Base-by-base conservation (phyloP, 805 yeast species). In the Metschnikowia sp. region DNA sequence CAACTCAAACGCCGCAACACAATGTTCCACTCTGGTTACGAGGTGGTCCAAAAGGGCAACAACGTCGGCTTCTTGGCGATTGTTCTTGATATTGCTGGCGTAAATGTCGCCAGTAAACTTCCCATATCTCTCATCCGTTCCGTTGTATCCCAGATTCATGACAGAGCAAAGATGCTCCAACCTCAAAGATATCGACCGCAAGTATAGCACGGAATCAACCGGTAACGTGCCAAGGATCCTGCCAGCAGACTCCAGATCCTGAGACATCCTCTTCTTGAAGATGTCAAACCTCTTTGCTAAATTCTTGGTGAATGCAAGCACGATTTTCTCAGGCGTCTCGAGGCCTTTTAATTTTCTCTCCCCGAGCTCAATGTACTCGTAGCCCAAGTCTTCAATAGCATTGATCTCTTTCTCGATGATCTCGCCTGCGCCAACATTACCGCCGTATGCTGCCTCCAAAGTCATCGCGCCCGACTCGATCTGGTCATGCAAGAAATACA, bases 301-400 rank as follows among this genome's bases (percentile, higher is more conserved):
- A 28, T 74, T 71, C 46, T 74, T 72, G 2, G 98, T 96, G 69
- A 84, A 91, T 0, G 83, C 80, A 40, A 89, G 73, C 22, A 95
- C 87, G 12, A 94, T 84, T 34, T 77, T 77, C 64, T 94, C 99
- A 2, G 96, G 96, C 32, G 90, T 84, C 76, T 94, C 99, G 13
- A 94, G 76, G 15, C 99, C 99, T 64, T 94, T 94, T 60, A 94
- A 75, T 64, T 91, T 90, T 61, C 81, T 83, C 60, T 90, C 96
- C 22, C 99, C 99, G 43, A 88, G 68, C 39, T 80, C 82, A 51
- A 77, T 78, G 49, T 82, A 77, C 11, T 69, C 75, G 76, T 84
- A 85, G 0, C 95, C 96, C 44, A 83, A 77, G 42, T 79, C 83
- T 35, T 81, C 81, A 39, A 92, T 66, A 55, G 83, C 76, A 3